Percentiles rank a stretch among this genome's conserved stretches.
These are phyloP conservation scores for Linnemannia elongata DNA, from an alignment of 192 early-diverging fungal genomes.

Conservation along the genomic window DNA sequence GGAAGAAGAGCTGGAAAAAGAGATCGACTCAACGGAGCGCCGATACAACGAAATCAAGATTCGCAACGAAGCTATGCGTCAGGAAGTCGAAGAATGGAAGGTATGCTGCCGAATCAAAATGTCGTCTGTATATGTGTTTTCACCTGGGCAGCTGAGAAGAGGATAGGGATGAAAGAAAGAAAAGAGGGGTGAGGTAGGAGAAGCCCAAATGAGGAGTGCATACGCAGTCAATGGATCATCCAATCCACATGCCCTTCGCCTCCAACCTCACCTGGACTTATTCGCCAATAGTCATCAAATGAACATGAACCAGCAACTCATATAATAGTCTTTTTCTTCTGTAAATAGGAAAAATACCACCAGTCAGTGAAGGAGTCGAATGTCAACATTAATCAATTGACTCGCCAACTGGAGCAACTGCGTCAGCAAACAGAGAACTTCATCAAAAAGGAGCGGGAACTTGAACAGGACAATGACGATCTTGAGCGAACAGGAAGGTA, in stretches of 20 bases:
- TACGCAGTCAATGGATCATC: conserved; percentile 1
- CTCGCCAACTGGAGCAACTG: conserved; percentile 81
- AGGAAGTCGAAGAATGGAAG: conserved; percentile 82
- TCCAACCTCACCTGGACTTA: not conserved
- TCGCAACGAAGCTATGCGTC: conserved; percentile 73
- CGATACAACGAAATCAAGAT: conserved; percentile 72
- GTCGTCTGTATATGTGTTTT: not conserved
- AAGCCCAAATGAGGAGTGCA: not conserved
- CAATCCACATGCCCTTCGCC: not conserved
- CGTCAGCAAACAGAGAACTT: conserved; percentile 79
- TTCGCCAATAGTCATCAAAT: not conserved
- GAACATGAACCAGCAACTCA: not conserved
- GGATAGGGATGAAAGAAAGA: not conserved
- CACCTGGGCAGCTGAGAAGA: not conserved
- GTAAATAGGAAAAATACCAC: conserved; percentile 71
- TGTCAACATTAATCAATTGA: conserved; percentile 74
- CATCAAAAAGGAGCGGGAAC: conserved; percentile 78
- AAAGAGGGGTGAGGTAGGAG: not conserved
- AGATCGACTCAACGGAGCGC: conserved; percentile 78
- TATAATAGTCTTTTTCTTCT: not conserved
- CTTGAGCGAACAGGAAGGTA: conserved; percentile 79
- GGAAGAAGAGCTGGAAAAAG: conserved; percentile 80
- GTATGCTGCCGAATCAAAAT: conserved; percentile 44
- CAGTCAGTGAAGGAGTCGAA: conserved; percentile 75
- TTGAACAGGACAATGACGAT: conserved; percentile 87